Conservation (phyloP, 805 yeast species). For the Dipodascopsis uninucleata region DNA sequence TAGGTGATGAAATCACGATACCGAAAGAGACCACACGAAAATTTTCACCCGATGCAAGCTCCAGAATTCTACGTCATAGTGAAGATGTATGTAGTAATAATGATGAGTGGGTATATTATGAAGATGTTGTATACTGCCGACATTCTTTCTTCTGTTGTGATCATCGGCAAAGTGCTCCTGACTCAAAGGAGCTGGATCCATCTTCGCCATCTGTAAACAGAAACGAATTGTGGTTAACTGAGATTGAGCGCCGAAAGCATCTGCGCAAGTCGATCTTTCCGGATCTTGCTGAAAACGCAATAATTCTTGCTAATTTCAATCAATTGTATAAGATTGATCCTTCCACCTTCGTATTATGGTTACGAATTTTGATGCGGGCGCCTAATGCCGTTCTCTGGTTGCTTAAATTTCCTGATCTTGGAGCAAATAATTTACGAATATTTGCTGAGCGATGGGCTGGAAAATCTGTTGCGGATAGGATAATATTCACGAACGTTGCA, state of each 20-base stretch:
- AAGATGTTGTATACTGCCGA: conserved; percentile 33
- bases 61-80: conserved; percentile 17
- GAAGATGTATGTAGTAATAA: conserved; percentile 9
- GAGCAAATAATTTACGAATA: conserved; percentile 27
- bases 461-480: conserved; percentile 26
- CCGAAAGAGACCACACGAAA: conserved; percentile 16
- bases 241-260: conserved; percentile 24
- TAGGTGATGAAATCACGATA: conserved; percentile 31
- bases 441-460: conserved; percentile 34
- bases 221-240: conserved; percentile 26
- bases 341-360: conserved; percentile 32
- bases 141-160: conserved; percentile 37
- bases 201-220: background rate
- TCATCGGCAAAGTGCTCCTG: conserved; percentile 36
- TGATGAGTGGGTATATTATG: conserved; percentile 29
- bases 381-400: conserved; percentile 36
- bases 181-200: conserved; percentile 7
- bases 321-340: conserved; percentile 38
- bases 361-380: conserved; percentile 29
- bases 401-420: conserved; percentile 35
- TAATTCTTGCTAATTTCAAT: conserved; percentile 36
- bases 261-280: conserved; percentile 33
- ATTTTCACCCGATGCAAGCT: background rate
- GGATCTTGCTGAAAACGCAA: conserved; percentile 27
- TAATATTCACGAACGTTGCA: conserved; percentile 37